Evolutionary conservation across 2,329 filamentous ascomycete genomes (phyloP).

Genomic region (Gnomoniopsis smithogilvyi): DNA sequence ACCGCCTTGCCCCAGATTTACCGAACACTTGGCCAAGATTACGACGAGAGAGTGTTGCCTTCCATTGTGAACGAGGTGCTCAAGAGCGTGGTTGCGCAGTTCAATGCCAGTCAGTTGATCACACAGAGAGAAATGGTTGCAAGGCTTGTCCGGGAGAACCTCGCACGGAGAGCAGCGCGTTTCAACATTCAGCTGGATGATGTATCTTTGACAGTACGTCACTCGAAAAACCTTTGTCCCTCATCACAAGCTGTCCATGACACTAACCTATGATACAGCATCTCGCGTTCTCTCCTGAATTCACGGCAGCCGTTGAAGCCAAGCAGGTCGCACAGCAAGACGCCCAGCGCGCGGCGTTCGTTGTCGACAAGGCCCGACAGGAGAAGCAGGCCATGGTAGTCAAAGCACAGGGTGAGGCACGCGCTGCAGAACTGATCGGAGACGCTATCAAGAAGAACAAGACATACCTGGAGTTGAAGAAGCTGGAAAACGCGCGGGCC

Average conservation of each 20-base stretch:
- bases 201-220: slow-evolving; percentile 85
- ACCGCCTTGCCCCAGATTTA: slow-evolving; percentile 94
- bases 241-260: neutral
- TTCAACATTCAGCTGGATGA: slow-evolving; percentile 99
- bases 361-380: slow-evolving; percentile 97
- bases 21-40: slow-evolving; percentile 90
- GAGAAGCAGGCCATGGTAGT: slow-evolving; percentile 99
- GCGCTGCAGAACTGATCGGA: slow-evolving; percentile 95
- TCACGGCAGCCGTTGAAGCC: slow-evolving; percentile 69
- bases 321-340: slow-evolving; percentile 84
- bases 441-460: slow-evolving; percentile 99
- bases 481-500: slow-evolving; percentile 91
- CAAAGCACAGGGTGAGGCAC: slow-evolving; percentile 96
- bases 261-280: slow-evolving; percentile 45
- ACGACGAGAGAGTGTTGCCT: slow-evolving; percentile 93
- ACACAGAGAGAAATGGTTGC: slow-evolving; percentile 98
- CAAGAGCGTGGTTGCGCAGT: slow-evolving; percentile 98
- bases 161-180: slow-evolving; percentile 83
- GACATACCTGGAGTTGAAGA: slow-evolving; percentile 93
- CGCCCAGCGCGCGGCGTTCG: slow-evolving; percentile 92
- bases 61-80: slow-evolving; percentile 98
- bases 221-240: neutral
- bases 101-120: slow-evolving; percentile 97
- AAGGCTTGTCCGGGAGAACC: slow-evolving; percentile 84
- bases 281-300: slow-evolving; percentile 70